phyloP scores from a whole-genome alignment of 805 yeast genomes.

The Pichia occidentalis region DNA sequence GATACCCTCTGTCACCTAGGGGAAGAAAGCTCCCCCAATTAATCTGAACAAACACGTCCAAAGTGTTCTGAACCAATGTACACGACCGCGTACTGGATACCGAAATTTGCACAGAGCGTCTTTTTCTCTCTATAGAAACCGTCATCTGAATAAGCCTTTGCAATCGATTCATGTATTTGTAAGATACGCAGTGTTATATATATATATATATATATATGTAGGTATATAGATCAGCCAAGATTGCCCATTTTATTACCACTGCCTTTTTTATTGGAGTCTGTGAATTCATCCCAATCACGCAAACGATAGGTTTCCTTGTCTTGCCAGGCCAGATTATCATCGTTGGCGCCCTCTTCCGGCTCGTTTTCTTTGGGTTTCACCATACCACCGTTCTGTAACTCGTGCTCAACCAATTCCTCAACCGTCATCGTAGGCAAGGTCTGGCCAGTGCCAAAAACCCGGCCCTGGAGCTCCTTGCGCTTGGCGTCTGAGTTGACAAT shows the following conservation, averaged over 20 bases:
- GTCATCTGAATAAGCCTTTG: too few relatives aligned
- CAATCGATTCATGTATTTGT: too few relatives aligned
- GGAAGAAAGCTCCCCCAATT: too few relatives aligned
- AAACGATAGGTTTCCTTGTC: slow-evolving; percentile 67
- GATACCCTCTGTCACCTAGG: too few relatives aligned
- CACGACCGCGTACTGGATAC: too few relatives aligned
- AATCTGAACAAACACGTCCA: too few relatives aligned
- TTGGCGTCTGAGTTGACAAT: slow-evolving; percentile 42
- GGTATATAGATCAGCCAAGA: slow-evolving; percentile 37
- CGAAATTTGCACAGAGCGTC: too few relatives aligned
- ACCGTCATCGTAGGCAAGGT: slow-evolving; percentile 89
- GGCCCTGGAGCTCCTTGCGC: slow-evolving; percentile 48
- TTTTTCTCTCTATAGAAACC: too few relatives aligned
- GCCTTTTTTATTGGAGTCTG: slow-evolving; percentile 79
- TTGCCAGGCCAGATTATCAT: slow-evolving; percentile 54
- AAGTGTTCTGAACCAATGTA: slow-evolving; percentile 5
- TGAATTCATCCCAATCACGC: slow-evolving; percentile 91
- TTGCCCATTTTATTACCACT: slow-evolving; percentile 77
- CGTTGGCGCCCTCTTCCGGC: slow-evolving; percentile 43
- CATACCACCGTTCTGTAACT: slow-evolving; percentile 79
- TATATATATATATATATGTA: neutral
- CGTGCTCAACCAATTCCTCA: slow-evolving; percentile 85
- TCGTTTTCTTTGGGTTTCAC: slow-evolving; percentile 39
- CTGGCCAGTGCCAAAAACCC: slow-evolving; percentile 90
- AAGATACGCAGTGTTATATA: too few relatives aligned